Evolutionary conservation across 495 filamentous ascomycete genomes (phyloP).

Genomic region (Immersiella caudata): DNA sequence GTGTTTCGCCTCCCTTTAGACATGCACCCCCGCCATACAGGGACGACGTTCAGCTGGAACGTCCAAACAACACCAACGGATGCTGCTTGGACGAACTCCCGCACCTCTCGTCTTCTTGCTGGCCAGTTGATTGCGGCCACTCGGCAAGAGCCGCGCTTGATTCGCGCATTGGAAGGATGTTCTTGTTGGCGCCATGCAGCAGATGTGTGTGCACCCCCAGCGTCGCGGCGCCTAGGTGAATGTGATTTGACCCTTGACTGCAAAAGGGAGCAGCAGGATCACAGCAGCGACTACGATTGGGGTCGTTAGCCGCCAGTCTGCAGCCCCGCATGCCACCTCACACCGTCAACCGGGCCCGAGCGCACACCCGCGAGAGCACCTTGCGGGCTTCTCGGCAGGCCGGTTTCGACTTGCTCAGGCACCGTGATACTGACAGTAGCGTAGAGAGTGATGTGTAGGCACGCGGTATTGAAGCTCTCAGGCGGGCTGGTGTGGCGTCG

Average conservation of each 20-base stretch:
- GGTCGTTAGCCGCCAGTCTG: constrained; percentile 30
- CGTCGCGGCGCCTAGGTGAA: constrained; percentile 20
- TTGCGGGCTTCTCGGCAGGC: neutral
- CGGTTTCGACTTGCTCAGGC: constrained; percentile 1
- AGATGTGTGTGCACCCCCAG: constrained; percentile 10
- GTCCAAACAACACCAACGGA: no score
- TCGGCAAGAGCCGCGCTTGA: constrained; percentile 29
- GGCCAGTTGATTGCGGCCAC: constrained; percentile 5
- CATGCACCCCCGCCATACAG: neutral
- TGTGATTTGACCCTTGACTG: constrained; percentile 17
- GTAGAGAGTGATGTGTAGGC: neutral
- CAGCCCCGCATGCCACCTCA: constrained; percentile 25
- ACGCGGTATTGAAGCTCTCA: neutral
- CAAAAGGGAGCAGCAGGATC: neutral
- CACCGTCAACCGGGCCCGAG: constrained; percentile 8
- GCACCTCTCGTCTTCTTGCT: neutral
- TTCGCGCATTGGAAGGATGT: constrained; percentile 5
- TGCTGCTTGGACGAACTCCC: neutral
- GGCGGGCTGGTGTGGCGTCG: neutral
- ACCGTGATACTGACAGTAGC: neutral
- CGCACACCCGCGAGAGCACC: neutral
- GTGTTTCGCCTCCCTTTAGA: constrained; percentile 1
- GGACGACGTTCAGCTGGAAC: no score
- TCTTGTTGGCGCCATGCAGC: constrained; percentile 24
- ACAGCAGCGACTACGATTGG: constrained; percentile 21